Evolutionary conservation across 2,329 filamentous ascomycete species (phyloP).

Genomic region (Talaromyces sp.): DNA sequence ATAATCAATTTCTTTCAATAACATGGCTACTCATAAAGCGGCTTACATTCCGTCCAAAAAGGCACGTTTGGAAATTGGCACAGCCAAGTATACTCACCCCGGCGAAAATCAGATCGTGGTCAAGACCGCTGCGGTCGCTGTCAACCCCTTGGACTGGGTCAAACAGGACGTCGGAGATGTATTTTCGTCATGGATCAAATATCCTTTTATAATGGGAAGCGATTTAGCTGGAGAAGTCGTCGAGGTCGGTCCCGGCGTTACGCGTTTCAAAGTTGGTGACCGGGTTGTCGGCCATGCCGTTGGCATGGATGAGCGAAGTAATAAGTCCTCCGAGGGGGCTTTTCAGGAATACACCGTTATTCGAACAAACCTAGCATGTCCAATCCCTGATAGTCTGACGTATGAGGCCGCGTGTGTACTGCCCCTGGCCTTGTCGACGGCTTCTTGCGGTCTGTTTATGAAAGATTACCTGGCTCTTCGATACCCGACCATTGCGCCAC

Average conservation of each 20-base stretch:
- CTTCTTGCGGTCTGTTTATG: neutral
- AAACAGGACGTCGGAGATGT: slow-evolving; percentile 16
- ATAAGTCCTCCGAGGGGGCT: neutral
- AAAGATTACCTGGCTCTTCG: neutral
- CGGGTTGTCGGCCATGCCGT: slow-evolving; percentile 22
- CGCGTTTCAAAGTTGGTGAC: slow-evolving; percentile 25
- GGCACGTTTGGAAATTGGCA: neutral
- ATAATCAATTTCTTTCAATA: neutral
- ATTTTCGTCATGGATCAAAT: slow-evolving; percentile 18
- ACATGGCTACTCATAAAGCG: neutral
- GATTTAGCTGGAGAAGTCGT: slow-evolving; percentile 29
- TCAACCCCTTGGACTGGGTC: slow-evolving; percentile 3
- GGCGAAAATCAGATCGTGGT: neutral
- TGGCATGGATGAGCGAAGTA: neutral
- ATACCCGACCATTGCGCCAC: neutral
- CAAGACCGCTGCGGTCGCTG: neutral
- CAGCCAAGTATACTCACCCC: neutral
- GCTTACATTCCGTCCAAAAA: slow-evolving; percentile 20
- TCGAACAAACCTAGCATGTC: neutral
- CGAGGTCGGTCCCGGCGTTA: slow-evolving; percentile 26
- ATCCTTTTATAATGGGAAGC: slow-evolving; percentile 23
- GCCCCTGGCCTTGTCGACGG: neutral
- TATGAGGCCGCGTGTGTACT: neutral
- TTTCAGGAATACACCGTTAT: neutral
- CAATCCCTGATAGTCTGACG: neutral